A percentile compares a stretch with the other conserved stretches of the same genome.
Conservation (phyloP, 2,329 filamentous ascomycete genomes). For the Hypoxylon sp. region DNA sequence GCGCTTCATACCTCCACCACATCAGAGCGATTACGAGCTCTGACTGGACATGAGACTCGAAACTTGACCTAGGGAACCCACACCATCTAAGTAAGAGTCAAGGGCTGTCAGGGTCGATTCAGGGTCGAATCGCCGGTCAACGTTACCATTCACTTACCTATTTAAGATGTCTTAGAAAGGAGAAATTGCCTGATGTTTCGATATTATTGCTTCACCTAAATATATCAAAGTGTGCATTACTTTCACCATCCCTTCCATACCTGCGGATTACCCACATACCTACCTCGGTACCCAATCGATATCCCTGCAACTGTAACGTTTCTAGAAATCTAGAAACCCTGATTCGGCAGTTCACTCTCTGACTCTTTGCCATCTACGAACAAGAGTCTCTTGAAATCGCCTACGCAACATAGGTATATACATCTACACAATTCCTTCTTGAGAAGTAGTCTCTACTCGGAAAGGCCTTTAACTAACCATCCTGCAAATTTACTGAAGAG, state of each 20-base stretch:
- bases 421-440: not conserved
- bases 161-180: constrained; percentile 24
- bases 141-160: constrained; percentile 41
- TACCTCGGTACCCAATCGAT: constrained; percentile 40
- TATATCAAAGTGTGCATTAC: constrained; percentile 12
- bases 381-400: constrained; percentile 11
- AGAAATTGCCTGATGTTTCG: constrained; percentile 37
- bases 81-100: constrained; percentile 17
- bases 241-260: constrained; percentile 12
- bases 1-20: constrained; percentile 3
- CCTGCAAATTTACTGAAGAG: constrained; percentile 3
- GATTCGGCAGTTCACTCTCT: constrained; percentile 50
- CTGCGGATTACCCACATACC: constrained; percentile 31
- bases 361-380: constrained; percentile 31
- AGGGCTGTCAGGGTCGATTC: constrained; percentile 31
- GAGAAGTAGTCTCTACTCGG: constrained; percentile 15
- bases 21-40: constrained; percentile 26
- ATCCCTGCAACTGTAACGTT: constrained; percentile 53
- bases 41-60: constrained; percentile 32
- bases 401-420: constrained; percentile 31
- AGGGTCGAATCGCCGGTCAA: constrained; percentile 36
- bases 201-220: constrained; percentile 37
- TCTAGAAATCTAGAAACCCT: constrained; percentile 44
- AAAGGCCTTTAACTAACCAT: constrained; percentile 1
- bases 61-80: constrained; percentile 28